These are phyloP conservation scores for Sclerotinia glacialis DNA, from an alignment of 2,329 filamentous ascomycete genomes.

Conservation along the genomic window DNA sequence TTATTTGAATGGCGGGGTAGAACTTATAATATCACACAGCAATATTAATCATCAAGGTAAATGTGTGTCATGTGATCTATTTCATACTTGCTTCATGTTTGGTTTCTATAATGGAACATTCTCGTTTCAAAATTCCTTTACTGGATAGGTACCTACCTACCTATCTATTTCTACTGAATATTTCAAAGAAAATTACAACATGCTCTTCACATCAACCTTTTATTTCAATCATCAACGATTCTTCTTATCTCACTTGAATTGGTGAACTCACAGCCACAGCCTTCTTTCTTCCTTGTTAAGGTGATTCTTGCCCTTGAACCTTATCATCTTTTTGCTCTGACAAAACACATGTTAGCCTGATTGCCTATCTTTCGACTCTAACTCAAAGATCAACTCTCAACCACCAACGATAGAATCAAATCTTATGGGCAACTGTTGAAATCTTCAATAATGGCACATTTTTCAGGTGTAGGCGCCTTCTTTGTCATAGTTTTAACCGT, in stretches of 20 bases:
- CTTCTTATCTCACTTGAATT: not conserved
- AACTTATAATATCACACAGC: too few relatives aligned
- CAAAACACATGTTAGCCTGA: conserved; percentile 1
- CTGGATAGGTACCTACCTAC: not conserved
- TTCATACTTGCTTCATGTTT: too few relatives aligned
- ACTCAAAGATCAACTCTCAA: not conserved
- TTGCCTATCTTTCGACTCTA: not conserved
- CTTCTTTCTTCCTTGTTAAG: not conserved
- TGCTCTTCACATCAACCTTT: not conserved
- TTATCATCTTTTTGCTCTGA: not conserved
- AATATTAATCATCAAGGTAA: too few relatives aligned
- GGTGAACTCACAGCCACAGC: not conserved
- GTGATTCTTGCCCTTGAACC: too few relatives aligned
- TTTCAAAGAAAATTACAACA: not conserved
- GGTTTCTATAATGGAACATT: too few relatives aligned
- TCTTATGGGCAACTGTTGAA: not conserved
- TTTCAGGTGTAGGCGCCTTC: conserved; percentile 65
- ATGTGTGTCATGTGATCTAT: too few relatives aligned
- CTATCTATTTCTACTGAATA: too few relatives aligned
- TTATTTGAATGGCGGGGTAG: too few relatives aligned
- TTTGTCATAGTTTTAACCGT: conserved; percentile 70
- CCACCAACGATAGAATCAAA: not conserved
- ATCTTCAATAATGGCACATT: conserved; percentile 50
- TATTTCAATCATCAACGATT: not conserved
- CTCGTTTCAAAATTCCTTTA: not conserved